Base-by-base conservation (phyloP, 2,329 filamentous ascomycete genomes). In the Cladosporium oxysporum region DNA sequence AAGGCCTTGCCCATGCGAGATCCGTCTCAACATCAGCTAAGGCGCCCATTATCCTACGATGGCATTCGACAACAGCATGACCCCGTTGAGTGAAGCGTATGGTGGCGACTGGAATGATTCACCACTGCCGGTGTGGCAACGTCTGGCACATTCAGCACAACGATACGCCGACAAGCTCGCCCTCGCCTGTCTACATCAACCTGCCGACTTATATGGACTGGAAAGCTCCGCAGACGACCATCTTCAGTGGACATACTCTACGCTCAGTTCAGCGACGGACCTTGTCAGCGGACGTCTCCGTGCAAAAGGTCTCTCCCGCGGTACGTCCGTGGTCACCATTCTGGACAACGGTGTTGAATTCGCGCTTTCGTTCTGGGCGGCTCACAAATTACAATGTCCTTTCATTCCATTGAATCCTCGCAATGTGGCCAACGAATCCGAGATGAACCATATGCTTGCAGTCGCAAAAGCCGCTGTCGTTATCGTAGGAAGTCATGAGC, bases 321-420 rank as follows among this genome's bases (percentile, higher is more conserved):
- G 31, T 16, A 31, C 52, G 14, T n/a, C 28, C 18, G 31, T 57
- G 5, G 52, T 35, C 16, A 66, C 63, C 5, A 63, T 58, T 31
- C 33, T 67, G 23, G 18, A n/a, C 52, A 66, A 64, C 49, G 41
- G 64, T 41, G 55, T 57, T 21, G 64, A 67, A 52, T 67, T 53
- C 12, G 64, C 52, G 4, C 41, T 66, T 21, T 37, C 57, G 2
- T 50, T 66, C n/a, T 29, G 59, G 23, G 66, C 66, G 10, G 66
- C 66, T 12, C 37, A 53, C 16, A 66, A 58, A 7, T 37, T 66
- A n/a, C 23, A 58, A 59, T 67, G 64, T 57, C 58, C 64, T n/a
- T 66, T 67, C 26, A 63, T 67, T 21, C 66, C 66, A 44, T 52
- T 67, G 16, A 67, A 67, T 26, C 41, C 66, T 16, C 63, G 64